phyloP scores from a whole-genome alignment of 202 grass and related monocot genomes.

The Digitaria exilis region DNA sequence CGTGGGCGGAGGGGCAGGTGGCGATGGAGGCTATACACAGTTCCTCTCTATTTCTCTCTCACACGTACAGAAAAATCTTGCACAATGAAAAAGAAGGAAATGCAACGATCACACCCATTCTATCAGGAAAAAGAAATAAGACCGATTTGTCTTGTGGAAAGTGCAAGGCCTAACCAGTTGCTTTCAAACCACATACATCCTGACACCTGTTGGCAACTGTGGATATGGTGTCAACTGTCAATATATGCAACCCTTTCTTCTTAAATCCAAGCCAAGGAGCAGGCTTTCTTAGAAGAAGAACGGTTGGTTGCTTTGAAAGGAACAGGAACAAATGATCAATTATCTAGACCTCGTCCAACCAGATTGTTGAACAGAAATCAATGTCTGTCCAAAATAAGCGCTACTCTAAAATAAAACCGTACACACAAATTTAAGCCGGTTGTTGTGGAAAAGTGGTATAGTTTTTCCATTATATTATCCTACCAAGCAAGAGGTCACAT shows the following conservation, averaged over 20 bases:
- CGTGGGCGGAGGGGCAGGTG: too few relatives aligned
- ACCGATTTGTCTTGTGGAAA: background rate
- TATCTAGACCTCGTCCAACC: background rate
- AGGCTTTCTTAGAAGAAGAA: too few relatives aligned
- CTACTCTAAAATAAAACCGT: background rate
- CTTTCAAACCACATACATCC: background rate
- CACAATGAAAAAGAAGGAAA: background rate
- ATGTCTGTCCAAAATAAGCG: background rate
- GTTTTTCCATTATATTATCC: background rate
- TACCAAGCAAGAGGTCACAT: slow-evolving; percentile 4
- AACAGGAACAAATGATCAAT: background rate
- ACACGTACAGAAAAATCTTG: background rate
- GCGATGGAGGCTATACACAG: too few relatives aligned
- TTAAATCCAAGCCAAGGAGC: background rate
- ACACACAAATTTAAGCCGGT: background rate
- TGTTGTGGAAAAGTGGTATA: background rate
- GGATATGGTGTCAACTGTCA: background rate
- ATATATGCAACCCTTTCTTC: background rate
- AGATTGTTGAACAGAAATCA: slow-evolving; percentile 2
- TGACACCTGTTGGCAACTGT: background rate
- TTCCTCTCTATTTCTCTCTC: too few relatives aligned
- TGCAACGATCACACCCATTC: background rate
- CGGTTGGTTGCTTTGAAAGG: background rate
- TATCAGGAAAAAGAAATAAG: background rate
- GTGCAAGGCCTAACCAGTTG: background rate